These are phyloP conservation scores for Coelastrella sp. DNA, from an alignment of 139 green algal species.

Conservation along the genomic window DNA sequence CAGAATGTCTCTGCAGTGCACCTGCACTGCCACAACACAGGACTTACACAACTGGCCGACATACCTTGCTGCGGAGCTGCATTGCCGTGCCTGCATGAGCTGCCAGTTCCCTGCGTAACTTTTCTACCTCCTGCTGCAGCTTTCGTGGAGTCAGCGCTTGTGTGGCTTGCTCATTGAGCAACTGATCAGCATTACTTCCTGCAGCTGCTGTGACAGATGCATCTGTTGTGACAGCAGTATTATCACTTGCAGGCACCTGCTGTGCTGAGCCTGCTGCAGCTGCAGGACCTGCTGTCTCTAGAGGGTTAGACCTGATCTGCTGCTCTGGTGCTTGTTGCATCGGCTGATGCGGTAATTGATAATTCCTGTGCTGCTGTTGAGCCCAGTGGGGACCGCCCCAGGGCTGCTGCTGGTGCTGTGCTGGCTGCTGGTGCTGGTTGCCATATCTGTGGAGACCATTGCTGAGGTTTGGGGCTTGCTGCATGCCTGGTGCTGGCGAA, in stretches of 20 bases:
- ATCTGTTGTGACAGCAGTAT: not conserved
- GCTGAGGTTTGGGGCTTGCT: not conserved
- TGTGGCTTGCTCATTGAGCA: not conserved
- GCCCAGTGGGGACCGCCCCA: no score
- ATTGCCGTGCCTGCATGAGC: not conserved
- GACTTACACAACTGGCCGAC: no score
- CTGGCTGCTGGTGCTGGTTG: conserved; percentile 31
- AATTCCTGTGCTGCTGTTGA: not conserved
- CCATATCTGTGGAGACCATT: not conserved
- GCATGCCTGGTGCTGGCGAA: not conserved
- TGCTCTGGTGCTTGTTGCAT: not conserved
- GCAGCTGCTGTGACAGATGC: not conserved
- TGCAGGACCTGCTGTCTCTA: not conserved
- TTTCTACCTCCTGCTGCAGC: not conserved
- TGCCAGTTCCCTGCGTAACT: not conserved
- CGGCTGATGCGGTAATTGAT: not conserved
- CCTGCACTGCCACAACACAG: no score
- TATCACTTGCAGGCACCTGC: not conserved
- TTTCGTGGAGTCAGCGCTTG: not conserved
- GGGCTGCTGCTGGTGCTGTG: not conserved
- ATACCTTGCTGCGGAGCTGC: conserved; percentile 27
- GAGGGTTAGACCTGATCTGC: not conserved
- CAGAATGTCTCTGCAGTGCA: no score
- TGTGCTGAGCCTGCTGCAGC: not conserved
- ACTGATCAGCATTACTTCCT: no score